Evolutionary conservation across 2,329 filamentous ascomycete species (phyloP).

Genomic region (Elsinoe arachidis): DNA sequence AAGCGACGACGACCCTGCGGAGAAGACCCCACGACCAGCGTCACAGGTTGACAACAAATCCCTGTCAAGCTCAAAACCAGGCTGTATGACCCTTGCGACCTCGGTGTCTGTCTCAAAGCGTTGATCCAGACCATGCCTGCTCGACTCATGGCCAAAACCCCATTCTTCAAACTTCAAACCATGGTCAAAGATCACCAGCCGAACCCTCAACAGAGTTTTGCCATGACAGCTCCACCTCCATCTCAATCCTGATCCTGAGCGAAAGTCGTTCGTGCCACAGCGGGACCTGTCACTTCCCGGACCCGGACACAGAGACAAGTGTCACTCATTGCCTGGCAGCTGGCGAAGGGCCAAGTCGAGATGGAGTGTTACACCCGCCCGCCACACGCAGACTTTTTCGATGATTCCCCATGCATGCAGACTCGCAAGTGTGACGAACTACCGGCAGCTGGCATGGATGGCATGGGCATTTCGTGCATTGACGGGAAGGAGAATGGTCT

Average conservation of each 20-base stretch:
- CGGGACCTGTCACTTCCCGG: background rate
- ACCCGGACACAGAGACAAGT: background rate
- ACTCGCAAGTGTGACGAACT: background rate
- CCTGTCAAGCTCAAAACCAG: background rate
- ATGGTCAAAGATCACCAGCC: background rate
- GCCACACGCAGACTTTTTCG: background rate
- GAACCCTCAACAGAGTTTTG: background rate
- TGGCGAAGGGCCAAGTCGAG: background rate
- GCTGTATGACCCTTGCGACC: background rate
- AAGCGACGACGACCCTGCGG: background rate
- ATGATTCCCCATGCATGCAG: too few species aligned
- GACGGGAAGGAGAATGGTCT: background rate
- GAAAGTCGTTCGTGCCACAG: background rate
- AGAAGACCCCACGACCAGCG: background rate
- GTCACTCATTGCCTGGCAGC: background rate
- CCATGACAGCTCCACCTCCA: slow-evolving; percentile 3
- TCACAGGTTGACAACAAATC: background rate
- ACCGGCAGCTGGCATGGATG: background rate
- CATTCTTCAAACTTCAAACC: too few species aligned
- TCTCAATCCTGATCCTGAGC: background rate
- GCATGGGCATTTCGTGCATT: background rate
- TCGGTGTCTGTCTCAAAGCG: background rate
- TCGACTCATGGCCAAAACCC: too few species aligned
- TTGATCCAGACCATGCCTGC: too few species aligned
- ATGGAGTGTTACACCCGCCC: background rate